Conservation (phyloP, 2,329 filamentous ascomycete genomes). For the Xylaria sp. region DNA sequence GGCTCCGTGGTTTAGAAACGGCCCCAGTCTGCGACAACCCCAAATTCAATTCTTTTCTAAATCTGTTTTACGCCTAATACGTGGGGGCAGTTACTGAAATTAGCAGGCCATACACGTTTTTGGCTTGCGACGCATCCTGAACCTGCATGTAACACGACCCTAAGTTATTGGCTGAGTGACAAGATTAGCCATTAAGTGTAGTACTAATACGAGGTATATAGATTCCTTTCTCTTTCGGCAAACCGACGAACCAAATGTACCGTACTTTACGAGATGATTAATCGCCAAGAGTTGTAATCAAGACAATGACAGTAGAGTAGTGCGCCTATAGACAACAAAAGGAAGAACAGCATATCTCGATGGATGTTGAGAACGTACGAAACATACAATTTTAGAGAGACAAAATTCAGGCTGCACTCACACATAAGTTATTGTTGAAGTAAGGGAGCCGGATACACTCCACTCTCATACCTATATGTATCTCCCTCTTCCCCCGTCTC, state of each 20-base stretch:
- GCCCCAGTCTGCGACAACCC: background rate
- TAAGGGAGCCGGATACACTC: too few relatives aligned
- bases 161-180: background rate
- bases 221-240: background rate
- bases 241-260: background rate
- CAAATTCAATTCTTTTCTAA: background rate
- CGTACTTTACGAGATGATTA: background rate
- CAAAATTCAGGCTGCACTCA: too few relatives aligned
- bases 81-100: conserved; percentile 6
- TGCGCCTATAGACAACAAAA: background rate
- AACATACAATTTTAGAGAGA: too few relatives aligned
- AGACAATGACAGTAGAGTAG: background rate
- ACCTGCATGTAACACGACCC: background rate
- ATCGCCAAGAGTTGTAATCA: background rate
- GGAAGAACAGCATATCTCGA: background rate
- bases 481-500: too few relatives aligned
- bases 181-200: background rate
- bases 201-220: background rate
- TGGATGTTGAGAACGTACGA: too few relatives aligned
- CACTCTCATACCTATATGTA: too few relatives aligned
- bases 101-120: background rate
- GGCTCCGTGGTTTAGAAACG: conserved; percentile 4
- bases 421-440: too few relatives aligned
- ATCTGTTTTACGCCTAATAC: background rate
- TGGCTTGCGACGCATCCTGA: background rate